Evolutionary conservation across 2,329 filamentous ascomycete species (phyloP).

Genomic region (Hypoxylon rubiginosum): DNA sequence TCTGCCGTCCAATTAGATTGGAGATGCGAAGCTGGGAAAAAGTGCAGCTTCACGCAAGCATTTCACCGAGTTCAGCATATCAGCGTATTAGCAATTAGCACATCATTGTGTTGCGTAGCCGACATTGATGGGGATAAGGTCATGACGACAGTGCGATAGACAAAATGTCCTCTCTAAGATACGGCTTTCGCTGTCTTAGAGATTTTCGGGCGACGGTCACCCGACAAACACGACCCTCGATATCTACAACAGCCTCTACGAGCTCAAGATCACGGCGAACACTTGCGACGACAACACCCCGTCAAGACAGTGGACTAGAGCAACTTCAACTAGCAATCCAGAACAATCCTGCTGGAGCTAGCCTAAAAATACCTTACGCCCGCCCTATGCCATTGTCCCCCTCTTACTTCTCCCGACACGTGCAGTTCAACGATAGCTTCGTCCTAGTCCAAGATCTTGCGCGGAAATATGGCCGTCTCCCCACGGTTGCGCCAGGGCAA

Average conservation of each 20-base stretch:
- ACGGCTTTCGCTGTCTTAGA: conserved; percentile 50
- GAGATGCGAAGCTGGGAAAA: conserved; percentile 25
- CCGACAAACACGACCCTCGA: conserved; percentile 43
- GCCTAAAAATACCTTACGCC: conserved; percentile 62
- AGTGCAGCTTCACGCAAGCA: conserved; percentile 26
- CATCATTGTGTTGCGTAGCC: background rate
- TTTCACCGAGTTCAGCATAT: conserved; percentile 14
- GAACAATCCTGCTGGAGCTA: conserved; percentile 40
- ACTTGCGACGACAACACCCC: conserved; percentile 37
- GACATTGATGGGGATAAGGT: conserved; percentile 29
- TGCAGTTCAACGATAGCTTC: conserved; percentile 87
- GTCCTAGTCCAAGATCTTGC: conserved; percentile 80
- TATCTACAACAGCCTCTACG: conserved; percentile 37
- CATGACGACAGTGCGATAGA: conserved; percentile 47
- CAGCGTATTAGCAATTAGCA: conserved; percentile 6
- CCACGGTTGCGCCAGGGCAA: conserved; percentile 73
- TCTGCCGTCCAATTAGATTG: conserved; percentile 39
- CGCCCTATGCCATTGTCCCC: conserved; percentile 86
- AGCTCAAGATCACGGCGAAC: conserved; percentile 37
- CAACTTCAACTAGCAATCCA: conserved; percentile 18
- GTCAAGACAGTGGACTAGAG: conserved; percentile 21
- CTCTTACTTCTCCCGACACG: conserved; percentile 93
- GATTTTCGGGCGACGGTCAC: conserved; percentile 42
- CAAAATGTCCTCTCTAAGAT: conserved; percentile 52
- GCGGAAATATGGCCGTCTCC: conserved; percentile 79